Evolutionary conservation across 495 filamentous ascomycete species (phyloP), one percentile per base, ranked within the genome.

Genomic region (Podospora pseudopauciseta): DNA sequence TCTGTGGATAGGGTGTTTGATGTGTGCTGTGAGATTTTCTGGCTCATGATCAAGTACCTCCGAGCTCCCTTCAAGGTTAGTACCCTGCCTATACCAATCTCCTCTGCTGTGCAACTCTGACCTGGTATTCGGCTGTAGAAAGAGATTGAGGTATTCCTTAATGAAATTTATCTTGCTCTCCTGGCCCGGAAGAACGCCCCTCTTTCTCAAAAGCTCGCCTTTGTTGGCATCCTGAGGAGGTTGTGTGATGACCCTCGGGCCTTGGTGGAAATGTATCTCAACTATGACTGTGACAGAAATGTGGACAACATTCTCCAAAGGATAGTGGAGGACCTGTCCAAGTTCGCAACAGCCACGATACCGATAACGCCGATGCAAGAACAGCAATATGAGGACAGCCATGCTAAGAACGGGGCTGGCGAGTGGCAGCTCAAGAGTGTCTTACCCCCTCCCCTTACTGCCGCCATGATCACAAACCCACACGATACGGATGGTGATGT

Each of bases 231-330:
- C 44, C 81, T 99, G 54, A 91, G 92, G 68, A 83, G 94, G 67
- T 81, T 98, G 34, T 92, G 90, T 61, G 89, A 86, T 16, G 94
- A 99, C 75, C 92, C 94, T 4, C 84, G 92, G 53, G 94, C 92
- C 0, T 76, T 99, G 68, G 96, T 99, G 4, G 96, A 99, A 80
- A 89, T 95, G 18, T 99, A 98, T 77, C 86, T 99, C 65, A 99
- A 99, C 76, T 99, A 99, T 72, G 96, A 99, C 74, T 99, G 96
- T 78, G 96, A 98, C 73, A 84, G 93, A 39, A 91, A 92, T 26
- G 84, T 97, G 70, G 96, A 99, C 78, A 98, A 99, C 73, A 97
- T 98, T 74, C 97, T 96, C 78, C 94, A 99, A 77, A 91, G 88
- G 64, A 85, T 96, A 54, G 93, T 98, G 30, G 96, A 99, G 77